Base-by-base conservation (phyloP, 768 basidiomycete genomes). In the Hygrocybe punicea region DNA sequence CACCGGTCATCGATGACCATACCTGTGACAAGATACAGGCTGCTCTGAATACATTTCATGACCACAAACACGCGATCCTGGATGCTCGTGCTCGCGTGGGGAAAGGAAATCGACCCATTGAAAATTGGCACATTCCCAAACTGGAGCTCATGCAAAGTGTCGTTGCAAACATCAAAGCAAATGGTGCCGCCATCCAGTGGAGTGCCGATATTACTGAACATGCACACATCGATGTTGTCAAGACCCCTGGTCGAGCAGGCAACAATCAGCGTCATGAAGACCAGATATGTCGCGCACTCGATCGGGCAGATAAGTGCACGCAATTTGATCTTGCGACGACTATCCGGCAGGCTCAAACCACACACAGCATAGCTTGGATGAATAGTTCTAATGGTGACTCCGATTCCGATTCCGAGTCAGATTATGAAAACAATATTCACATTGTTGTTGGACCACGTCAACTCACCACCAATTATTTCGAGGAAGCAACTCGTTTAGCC, bases 81-180 rank as follows among this genome's bases (percentile, higher is more conserved):
- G 60, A 61, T 1, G 62, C 65, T 2, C 65, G 69, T 11, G 69
- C 69, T 24, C 55, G 65, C 16, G 17, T 42, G n/a, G 71, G 72
- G 16, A 64, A 65, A 39, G 5, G 40, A 4, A 55, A 65, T 3
- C 53, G 21, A 14, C 53, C 65, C 1, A 69, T 75, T 19, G 35
- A 71, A 6, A 59, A 77, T 52, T 80, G 70, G 62, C 50, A 70
- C 14, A 79, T 80, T 40, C 76, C 73, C 1, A 81, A 81, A 58
- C 69, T 78, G 8, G 73, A 76, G 51, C 60, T 74, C 13, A 58
- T 76, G 21, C 73, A 75, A 17, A 71, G 67, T 37, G 65, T 77
- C 4, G 42, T 57, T 2, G 16, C 51, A 1, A 73, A 64, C 51
- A 72, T 72, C 16, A 46, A 50, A 3, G 36, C 29, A 1, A 69